phyloP scores from a whole-genome alignment of 2,329 filamentous ascomycete genomes.

The Microcyclosporella mali region DNA sequence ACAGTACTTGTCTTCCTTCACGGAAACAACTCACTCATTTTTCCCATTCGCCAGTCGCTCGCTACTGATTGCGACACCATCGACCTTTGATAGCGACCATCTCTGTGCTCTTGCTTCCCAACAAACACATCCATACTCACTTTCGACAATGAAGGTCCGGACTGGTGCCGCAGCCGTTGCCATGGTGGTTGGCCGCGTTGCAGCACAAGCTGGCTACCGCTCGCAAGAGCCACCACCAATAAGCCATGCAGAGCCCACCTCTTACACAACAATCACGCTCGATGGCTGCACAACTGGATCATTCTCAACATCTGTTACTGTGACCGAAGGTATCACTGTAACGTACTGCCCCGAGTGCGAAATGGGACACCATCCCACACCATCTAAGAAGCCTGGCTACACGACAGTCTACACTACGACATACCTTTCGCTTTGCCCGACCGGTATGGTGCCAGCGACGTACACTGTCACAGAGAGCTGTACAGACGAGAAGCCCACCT shows the following conservation, averaged over 20 bases:
- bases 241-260: slow-evolving; percentile 14
- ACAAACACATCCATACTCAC: background rate
- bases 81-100: too few species aligned
- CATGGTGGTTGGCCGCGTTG: slow-evolving; percentile 19
- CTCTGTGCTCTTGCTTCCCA: slow-evolving; percentile 1
- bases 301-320: slow-evolving; percentile 30
- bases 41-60: background rate
- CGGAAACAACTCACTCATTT: too few species aligned
- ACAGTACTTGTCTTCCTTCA: background rate
- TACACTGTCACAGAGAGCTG: slow-evolving; percentile 36
- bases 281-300: slow-evolving; percentile 28
- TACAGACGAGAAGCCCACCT: slow-evolving; percentile 30
- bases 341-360: slow-evolving; percentile 34
- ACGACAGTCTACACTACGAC: slow-evolving; percentile 34
- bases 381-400: slow-evolving; percentile 19
- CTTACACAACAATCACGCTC: slow-evolving; percentile 30
- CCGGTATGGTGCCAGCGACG: slow-evolving; percentile 27
- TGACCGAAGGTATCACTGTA: slow-evolving; percentile 31
- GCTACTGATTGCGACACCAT: background rate
- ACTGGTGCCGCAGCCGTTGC: slow-evolving; percentile 19
- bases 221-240: slow-evolving; percentile 3
- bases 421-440: slow-evolving; percentile 31
- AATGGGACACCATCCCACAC: slow-evolving; percentile 6
- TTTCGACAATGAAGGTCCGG: slow-evolving; percentile 25
- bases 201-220: slow-evolving; percentile 16